Evolutionary conservation across 306 rosid species (phyloP).

Genomic region (Prunus persica): DNA sequence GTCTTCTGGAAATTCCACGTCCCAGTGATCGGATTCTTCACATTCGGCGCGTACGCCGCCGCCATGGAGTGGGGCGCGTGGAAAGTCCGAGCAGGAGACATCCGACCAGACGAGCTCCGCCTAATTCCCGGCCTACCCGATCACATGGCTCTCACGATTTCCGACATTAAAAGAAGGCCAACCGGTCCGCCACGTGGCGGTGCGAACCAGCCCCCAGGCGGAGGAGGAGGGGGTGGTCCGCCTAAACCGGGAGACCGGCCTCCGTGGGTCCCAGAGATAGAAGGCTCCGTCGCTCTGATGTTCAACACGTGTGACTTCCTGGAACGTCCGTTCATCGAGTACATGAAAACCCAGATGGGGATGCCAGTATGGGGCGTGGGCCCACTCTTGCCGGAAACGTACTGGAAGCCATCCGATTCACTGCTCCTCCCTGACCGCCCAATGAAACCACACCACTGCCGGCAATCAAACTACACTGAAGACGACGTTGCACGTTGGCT

Average conservation of each 20-base stretch:
- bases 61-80: constrained; percentile 27
- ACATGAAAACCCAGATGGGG: constrained; percentile 12
- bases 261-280: constrained; percentile 23
- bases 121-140: constrained; percentile 11
- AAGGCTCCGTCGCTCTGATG: constrained; percentile 14
- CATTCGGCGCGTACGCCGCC: constrained; percentile 15
- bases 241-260: constrained; percentile 25
- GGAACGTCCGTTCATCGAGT: constrained; percentile 20
- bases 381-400: constrained; percentile 10
- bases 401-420: not conserved
- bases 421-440: not conserved
- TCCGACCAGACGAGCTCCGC: constrained; percentile 11
- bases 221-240: not conserved
- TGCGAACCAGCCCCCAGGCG: not conserved
- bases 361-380: constrained; percentile 14
- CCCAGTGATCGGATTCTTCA: constrained; percentile 18
- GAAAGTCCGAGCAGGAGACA: constrained; percentile 5
- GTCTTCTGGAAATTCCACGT: constrained; percentile 14
- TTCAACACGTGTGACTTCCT: constrained; percentile 22
- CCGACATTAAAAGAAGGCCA: constrained; percentile 14
- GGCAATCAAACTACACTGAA: constrained; percentile 1
- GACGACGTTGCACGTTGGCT: constrained; percentile 10
- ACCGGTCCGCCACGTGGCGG: constrained; percentile 3
- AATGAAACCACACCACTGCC: not conserved
- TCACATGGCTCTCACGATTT: not conserved